phyloP scores from a whole-genome alignment of 2,329 filamentous ascomycete species.

The Oidium heveae region DNA sequence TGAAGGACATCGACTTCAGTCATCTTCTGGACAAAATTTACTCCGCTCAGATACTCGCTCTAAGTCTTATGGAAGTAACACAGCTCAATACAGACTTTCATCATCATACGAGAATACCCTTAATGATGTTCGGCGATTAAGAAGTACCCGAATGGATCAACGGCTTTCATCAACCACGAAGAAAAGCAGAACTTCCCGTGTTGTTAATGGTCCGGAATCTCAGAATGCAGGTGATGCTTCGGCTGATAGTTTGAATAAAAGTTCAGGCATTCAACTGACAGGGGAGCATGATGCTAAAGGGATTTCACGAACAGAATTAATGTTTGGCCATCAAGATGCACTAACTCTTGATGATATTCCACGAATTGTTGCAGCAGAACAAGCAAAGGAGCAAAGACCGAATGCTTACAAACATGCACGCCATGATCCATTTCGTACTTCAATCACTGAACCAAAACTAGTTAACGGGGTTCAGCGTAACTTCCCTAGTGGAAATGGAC shows the following conservation, averaged over 20 bases:
- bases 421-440: slow-evolving; percentile 35
- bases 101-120: slow-evolving; percentile 87
- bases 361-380: slow-evolving; percentile 81
- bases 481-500: slow-evolving; percentile 29
- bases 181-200: slow-evolving; percentile 69
- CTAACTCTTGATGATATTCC: slow-evolving; percentile 91
- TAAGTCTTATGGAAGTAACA: slow-evolving; percentile 43
- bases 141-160: slow-evolving; percentile 84
- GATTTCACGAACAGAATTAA: slow-evolving; percentile 49
- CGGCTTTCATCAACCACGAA: slow-evolving; percentile 81
- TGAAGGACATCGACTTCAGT: slow-evolving; percentile 31
- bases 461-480: slow-evolving; percentile 44
- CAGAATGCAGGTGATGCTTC: slow-evolving; percentile 42
- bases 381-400: slow-evolving; percentile 71
- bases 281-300: slow-evolving; percentile 49
- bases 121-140: slow-evolving; percentile 74
- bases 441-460: slow-evolving; percentile 34
- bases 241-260: slow-evolving; percentile 26
- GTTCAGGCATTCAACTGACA: slow-evolving; percentile 46
- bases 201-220: slow-evolving; percentile 70
- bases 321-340: slow-evolving; percentile 74
- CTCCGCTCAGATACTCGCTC: slow-evolving; percentile 43
- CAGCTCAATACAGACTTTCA: slow-evolving; percentile 31
- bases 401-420: slow-evolving; percentile 55
- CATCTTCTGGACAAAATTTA: slow-evolving; percentile 25